Evolutionary conservation across 495 filamentous ascomycete genomes (phyloP).

Genomic region (Melanomma pulvis-pyrius): DNA sequence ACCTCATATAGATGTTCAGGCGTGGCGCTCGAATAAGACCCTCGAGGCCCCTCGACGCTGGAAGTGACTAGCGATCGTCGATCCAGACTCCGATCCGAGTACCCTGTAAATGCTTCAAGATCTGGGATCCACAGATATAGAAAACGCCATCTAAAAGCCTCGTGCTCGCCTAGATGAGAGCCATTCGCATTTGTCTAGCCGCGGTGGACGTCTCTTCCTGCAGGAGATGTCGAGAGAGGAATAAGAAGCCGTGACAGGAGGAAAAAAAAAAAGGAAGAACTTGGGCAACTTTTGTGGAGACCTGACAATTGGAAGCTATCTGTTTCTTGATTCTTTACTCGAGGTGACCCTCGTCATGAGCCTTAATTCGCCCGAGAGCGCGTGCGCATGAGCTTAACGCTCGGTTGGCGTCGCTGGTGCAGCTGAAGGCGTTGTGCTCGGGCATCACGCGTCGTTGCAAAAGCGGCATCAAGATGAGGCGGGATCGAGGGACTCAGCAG

Average conservation of each 20-base stretch:
- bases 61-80: not conserved
- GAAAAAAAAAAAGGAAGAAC: not conserved
- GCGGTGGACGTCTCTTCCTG: not conserved
- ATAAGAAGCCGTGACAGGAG: not conserved
- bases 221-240: not conserved
- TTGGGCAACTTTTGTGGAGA: not conserved
- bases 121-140: conserved; percentile 5
- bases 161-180: not conserved
- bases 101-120: not conserved
- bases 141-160: not conserved
- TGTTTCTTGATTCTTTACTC: conserved; percentile 1
- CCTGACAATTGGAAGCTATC: not conserved
- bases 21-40: not conserved
- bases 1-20: not conserved
- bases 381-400: conserved; percentile 11
- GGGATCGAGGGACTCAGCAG: not conserved
- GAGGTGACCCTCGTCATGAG: not conserved
- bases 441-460: conserved; percentile 27
- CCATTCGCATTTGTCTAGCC: conserved; percentile 1
- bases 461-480: conserved; percentile 5
- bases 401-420: conserved; percentile 20
- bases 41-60: not conserved
- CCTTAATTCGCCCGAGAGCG: not conserved
- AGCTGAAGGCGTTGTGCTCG: conserved; percentile 23
- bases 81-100: conserved; percentile 12